Evolutionary conservation across 129 eudicot species (phyloP), one percentile per base, ranked within the genome.

Genomic region (Helianthus annuus): DNA sequence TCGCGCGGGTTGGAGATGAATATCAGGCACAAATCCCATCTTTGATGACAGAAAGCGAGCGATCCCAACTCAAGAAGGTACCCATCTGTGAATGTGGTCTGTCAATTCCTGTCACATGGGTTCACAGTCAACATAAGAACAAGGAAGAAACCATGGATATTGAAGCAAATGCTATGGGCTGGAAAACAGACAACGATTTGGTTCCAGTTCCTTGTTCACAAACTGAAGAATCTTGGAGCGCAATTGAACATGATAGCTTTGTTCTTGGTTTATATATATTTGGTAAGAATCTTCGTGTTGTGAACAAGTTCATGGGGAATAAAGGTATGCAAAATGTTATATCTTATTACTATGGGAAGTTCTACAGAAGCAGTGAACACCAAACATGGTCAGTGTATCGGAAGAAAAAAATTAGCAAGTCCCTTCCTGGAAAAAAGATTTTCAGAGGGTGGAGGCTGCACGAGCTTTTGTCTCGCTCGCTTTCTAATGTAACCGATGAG

Each of bases 231-330:
- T 48, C 89, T 61, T 84, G 86, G 92, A 82, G 77, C 40, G 73
- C 11, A 15, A 83, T 76, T 55, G 92, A 87, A 70, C 72, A 42
- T 13, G 83, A 79, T 61, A 78, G 89, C 76, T 87, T 84, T 52
- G 63, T 84, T 64, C 85, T 87, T 55, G 92, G 81, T 24, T 73
- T 87, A 57, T 87, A 84, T 67, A 73, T 84, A 40, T 84, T 87
- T 57, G 89, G 89, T 56, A 87, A 84, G 81, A 84, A 87, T 74
- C 85, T 87, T 60, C 58, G 46, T 42, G 76, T 64, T 32, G 89
- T 87, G 48, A 76, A 69, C 44, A 70, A 78, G 29, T 84, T 87
- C 68, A 65, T 84, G 49, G 87, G 79, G 48, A 63, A 78, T 68
- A 87, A 71, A 76, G 80, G 73, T 15, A 72, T 84, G 83, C 80